Evolutionary conservation across 23 red algal genomes (phyloP).

Genomic region (Agarophyton chilense): DNA sequence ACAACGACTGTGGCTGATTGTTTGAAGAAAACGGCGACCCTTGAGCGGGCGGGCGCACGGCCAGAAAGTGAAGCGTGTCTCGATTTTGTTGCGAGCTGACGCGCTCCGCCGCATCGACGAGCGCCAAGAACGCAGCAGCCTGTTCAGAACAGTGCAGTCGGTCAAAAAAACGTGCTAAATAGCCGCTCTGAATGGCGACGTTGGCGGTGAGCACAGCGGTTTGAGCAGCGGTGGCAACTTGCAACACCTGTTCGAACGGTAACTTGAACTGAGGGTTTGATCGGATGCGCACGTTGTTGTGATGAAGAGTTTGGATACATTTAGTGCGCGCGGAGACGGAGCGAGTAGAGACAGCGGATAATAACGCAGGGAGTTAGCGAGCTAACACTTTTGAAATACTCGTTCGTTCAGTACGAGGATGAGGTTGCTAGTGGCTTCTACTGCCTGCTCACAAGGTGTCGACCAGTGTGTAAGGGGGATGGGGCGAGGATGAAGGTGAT

Average conservation of each 20-base stretch:
- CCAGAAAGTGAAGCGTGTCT: constrained; percentile 10
- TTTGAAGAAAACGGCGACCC: not conserved
- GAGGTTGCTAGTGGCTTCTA: constrained; percentile 62
- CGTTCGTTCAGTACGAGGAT: constrained; percentile 49
- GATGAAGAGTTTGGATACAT: constrained; percentile 54
- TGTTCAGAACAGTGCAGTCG: not conserved
- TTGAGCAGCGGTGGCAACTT: constrained; percentile 15
- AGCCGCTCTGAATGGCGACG: constrained; percentile 66
- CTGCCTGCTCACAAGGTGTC: too few relatives aligned
- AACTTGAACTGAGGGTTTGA: constrained; percentile 24
- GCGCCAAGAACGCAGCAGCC: not conserved
- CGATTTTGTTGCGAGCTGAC: not conserved
- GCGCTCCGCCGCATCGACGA: constrained; percentile 15
- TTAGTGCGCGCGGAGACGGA: constrained; percentile 56
- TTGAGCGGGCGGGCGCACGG: not conserved
- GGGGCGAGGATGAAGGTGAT: too few relatives aligned
- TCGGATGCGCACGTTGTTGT: constrained; percentile 69
- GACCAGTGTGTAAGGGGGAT: too few relatives aligned
- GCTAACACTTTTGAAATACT: constrained; percentile 57
- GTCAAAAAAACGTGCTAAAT: constrained; percentile 53
- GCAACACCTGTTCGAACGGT: constrained; percentile 30
- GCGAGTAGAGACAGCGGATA: constrained; percentile 47
- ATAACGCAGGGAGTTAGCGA: constrained; percentile 56
- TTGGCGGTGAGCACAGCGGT: constrained; percentile 54
- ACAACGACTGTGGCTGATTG: not conserved